A percentile compares a stretch with the other conserved stretches of the same genome.
phyloP scores from a whole-genome alignment of 2,329 filamentous ascomycete genomes.

The Fusarium humuli region DNA sequence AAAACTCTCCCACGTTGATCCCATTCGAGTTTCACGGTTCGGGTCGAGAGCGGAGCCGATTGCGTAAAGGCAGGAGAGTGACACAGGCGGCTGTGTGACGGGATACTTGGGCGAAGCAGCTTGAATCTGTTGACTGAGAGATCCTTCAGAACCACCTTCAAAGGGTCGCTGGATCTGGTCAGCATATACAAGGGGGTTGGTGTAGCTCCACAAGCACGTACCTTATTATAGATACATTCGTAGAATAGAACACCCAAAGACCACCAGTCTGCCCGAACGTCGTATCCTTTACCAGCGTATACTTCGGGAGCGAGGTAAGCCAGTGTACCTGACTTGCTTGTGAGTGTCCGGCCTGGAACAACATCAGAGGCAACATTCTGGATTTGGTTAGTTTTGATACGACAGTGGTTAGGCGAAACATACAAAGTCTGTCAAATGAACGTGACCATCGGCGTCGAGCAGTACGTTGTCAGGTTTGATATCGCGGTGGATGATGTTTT shows the following conservation, averaged over 20 bases:
- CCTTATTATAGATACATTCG: slow-evolving; percentile 99
- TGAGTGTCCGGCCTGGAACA: slow-evolving; percentile 81
- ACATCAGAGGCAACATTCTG: slow-evolving; percentile 98
- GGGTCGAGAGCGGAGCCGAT: slow-evolving; percentile 86
- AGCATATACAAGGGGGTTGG: slow-evolving; percentile 10
- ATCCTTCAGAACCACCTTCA: slow-evolving; percentile 86
- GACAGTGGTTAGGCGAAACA: slow-evolving; percentile 50
- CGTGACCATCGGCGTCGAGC: slow-evolving; percentile 88
- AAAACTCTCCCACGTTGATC: slow-evolving; percentile 87
- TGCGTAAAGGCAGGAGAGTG: slow-evolving; percentile 87
- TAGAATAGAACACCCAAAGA: slow-evolving; percentile 98
- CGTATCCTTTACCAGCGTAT: slow-evolving; percentile 90
- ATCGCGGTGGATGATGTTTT: slow-evolving; percentile 91
- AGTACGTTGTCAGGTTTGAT: slow-evolving; percentile 94
- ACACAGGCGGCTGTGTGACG: slow-evolving; percentile 91
- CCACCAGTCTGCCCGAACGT: slow-evolving; percentile 96
- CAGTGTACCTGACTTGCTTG: slow-evolving; percentile 95
- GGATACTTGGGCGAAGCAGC: slow-evolving; percentile 87
- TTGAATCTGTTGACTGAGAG: slow-evolving; percentile 82
- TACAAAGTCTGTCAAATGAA: slow-evolving; percentile 98
- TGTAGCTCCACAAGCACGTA: slow-evolving; percentile 55
- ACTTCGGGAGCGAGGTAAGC: slow-evolving; percentile 97
- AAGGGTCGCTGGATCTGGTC: slow-evolving; percentile 78
- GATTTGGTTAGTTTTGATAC: slow-evolving; percentile 13
- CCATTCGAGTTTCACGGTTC: slow-evolving; percentile 83